A percentile compares a stretch with the other conserved stretches of the same genome.
These are phyloP conservation scores for Chrysoporthe austroafricana DNA, from an alignment of 2,329 filamentous ascomycete species.

Conservation along the genomic window DNA sequence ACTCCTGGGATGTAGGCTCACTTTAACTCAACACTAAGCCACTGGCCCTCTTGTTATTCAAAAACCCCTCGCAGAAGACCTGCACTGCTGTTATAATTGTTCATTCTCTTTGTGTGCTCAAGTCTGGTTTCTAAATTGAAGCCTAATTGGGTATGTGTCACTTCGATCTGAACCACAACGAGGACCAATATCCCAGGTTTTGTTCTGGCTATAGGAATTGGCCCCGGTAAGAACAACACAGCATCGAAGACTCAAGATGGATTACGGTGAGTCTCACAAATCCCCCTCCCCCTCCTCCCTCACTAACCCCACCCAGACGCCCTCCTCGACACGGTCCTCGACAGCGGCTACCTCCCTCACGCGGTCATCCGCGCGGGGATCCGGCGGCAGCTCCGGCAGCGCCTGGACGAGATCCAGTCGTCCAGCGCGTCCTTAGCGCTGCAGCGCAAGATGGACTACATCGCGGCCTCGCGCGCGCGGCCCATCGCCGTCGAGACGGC, in stretches of 20 bases:
- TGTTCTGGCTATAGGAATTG: background rate
- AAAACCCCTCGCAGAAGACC: too few relatives aligned
- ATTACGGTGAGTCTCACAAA: constrained; percentile 25
- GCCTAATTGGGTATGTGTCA: background rate
- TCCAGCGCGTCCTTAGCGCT: constrained; percentile 57
- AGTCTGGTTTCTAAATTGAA: background rate
- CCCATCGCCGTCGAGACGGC: constrained; percentile 72
- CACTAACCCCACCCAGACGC: constrained; percentile 16
- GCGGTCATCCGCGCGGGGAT: constrained; percentile 67
- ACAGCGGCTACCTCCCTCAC: constrained; percentile 68
- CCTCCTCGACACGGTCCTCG: constrained; percentile 58
- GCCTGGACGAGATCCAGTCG: constrained; percentile 58
- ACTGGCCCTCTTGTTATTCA: background rate
- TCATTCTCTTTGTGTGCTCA: background rate
- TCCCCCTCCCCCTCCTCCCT: background rate
- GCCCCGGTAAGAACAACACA: background rate
- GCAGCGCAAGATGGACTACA: constrained; percentile 65
- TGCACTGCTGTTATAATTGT: background rate
- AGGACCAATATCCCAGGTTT: background rate
- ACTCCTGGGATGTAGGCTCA: constrained; percentile 5
- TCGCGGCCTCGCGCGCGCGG: constrained; percentile 59
- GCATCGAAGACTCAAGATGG: constrained; percentile 24
- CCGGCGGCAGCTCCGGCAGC: constrained; percentile 65
- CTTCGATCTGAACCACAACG: background rate
- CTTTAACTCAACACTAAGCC: background rate